Evolutionary conservation across 768 basidiomycete species (phyloP), one percentile per base, ranked within the genome.

Genomic region (Tulasnella sp.): DNA sequence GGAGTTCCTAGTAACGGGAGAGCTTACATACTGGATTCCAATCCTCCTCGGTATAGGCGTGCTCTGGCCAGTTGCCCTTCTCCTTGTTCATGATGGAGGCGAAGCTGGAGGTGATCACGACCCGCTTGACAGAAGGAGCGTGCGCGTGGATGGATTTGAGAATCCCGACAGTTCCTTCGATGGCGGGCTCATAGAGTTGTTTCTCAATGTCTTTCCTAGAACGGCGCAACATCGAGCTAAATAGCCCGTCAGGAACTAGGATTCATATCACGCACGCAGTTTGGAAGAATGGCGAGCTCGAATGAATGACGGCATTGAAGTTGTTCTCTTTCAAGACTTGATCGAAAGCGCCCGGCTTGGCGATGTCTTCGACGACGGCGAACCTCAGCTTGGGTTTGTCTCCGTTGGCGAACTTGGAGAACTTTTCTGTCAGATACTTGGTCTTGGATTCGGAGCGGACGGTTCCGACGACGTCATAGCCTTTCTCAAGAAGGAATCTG

Each of bases 401-500:
- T 35, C 26, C n/a, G 26, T 37, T 26, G 17, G 47, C 36, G 66
- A 29, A 37, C 34, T 69, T 69, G 68, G 44, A 69, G 42, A 69
- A 47, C n/a, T 39, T 29, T 35, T 64, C 32, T 35, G 19, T 5
- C 90, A 69, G 40, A 29, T 69, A 69, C 26, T 44, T 35, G 26
- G 68, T 47, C 41, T 69, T 69, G 68, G 68, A 69, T 44, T 41
- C 40, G 14, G 68, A 52, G 12, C 68, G 39, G 9, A 69, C 44
- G 12, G 68, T 69, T 11, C 68, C 68, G 32, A 69, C 68, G 42
- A 69, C 68, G 11, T 41, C n/a, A 34, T 69, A 69, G 16, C 68
- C 68, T 8, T 81, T 80, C 73, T 89, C 85, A 14, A 92, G 84
- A 19, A 90, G 81, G 11, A 75, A 76, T 42, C 81, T 81, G 29